These are phyloP conservation scores for Boletus rubroflammeus DNA, from an alignment of 768 basidiomycete species.

Conservation along the genomic window DNA sequence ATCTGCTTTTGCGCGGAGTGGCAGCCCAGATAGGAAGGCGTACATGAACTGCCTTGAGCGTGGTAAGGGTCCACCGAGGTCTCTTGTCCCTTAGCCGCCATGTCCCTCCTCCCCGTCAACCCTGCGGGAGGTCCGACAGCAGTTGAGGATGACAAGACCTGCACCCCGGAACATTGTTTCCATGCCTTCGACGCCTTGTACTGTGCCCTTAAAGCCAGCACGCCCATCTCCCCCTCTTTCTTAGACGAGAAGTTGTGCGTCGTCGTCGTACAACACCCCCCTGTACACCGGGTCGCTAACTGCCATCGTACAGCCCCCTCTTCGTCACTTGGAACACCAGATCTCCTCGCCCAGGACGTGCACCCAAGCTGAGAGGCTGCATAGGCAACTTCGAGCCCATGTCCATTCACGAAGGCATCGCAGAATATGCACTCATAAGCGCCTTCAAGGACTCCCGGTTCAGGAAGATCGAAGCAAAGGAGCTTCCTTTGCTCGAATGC, in stretches of 20 bases:
- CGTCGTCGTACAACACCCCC: slow-evolving; percentile 21
- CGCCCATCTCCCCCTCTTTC: slow-evolving; percentile 60
- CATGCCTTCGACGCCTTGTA: slow-evolving; percentile 80
- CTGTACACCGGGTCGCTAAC: slow-evolving; percentile 3
- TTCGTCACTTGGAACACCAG: slow-evolving; percentile 96
- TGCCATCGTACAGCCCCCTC: slow-evolving; percentile 48
- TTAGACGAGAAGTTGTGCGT: slow-evolving; percentile 76
- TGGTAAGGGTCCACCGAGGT: slow-evolving; percentile 4
- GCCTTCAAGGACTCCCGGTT: slow-evolving; percentile 90
- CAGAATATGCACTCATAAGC: slow-evolving; percentile 89
- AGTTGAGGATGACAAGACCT: slow-evolving; percentile 44
- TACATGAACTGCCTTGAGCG: not conserved
- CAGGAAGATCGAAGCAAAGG: slow-evolving; percentile 68
- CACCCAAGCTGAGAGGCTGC: slow-evolving; percentile 78
- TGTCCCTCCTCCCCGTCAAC: slow-evolving; percentile 57
- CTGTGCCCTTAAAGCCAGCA: slow-evolving; percentile 57
- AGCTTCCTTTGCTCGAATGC: slow-evolving; percentile 83
- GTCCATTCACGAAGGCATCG: slow-evolving; percentile 69
- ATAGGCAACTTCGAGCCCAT: slow-evolving; percentile 90
- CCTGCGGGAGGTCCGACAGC: slow-evolving; percentile 39
- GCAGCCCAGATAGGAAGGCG: slow-evolving; percentile 28
- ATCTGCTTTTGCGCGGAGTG: slow-evolving; percentile 1
- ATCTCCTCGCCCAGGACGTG: slow-evolving; percentile 54
- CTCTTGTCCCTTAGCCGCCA: slow-evolving; percentile 32
- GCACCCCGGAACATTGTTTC: slow-evolving; percentile 73